Conservation (phyloP, 2,329 filamentous ascomycete genomes). For the Fonsecaea erecta region DNA sequence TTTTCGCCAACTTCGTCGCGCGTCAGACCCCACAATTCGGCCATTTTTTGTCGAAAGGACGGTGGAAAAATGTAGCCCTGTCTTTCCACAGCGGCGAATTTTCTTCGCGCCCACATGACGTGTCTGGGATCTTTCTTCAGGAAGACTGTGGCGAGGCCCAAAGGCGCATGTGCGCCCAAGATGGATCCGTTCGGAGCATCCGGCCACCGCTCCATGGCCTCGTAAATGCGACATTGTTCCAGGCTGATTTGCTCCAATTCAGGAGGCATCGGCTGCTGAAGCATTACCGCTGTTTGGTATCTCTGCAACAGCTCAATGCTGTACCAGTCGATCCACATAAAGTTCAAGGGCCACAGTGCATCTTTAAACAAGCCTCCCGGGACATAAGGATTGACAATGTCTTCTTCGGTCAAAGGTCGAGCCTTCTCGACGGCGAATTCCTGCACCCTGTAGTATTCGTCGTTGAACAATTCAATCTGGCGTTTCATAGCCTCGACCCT, state of each 20-base stretch:
- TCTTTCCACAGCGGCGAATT: slow-evolving; percentile 77
- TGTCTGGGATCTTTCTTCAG: slow-evolving; percentile 75
- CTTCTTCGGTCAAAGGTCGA: slow-evolving; percentile 59
- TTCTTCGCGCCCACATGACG: slow-evolving; percentile 77
- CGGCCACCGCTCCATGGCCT: slow-evolving; percentile 75
- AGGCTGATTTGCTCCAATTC: slow-evolving; percentile 68
- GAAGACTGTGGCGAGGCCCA: slow-evolving; percentile 78
- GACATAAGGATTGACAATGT: slow-evolving; percentile 75
- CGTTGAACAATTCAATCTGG: slow-evolving; percentile 66
- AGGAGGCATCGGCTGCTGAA: slow-evolving; percentile 55
- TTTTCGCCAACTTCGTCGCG: slow-evolving; percentile 50
- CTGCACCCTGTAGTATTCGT: slow-evolving; percentile 66
- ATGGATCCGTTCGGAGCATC: slow-evolving; percentile 71
- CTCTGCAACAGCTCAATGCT: slow-evolving; percentile 80
- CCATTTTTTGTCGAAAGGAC: slow-evolving; percentile 74
- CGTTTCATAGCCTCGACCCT: slow-evolving; percentile 49
- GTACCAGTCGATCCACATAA: slow-evolving; percentile 75
- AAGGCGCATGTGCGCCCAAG: slow-evolving; percentile 72
- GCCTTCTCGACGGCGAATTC: slow-evolving; percentile 60
- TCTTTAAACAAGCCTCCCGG: slow-evolving; percentile 72
- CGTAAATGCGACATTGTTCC: slow-evolving; percentile 76
- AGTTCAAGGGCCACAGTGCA: slow-evolving; percentile 74
- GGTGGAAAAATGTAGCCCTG: slow-evolving; percentile 80
- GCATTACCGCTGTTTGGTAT: slow-evolving; percentile 67
- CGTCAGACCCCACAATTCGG: slow-evolving; percentile 65